Conservation (phyloP, 1,284 basidiomycete genomes). For the Puccinia horiana region DNA sequence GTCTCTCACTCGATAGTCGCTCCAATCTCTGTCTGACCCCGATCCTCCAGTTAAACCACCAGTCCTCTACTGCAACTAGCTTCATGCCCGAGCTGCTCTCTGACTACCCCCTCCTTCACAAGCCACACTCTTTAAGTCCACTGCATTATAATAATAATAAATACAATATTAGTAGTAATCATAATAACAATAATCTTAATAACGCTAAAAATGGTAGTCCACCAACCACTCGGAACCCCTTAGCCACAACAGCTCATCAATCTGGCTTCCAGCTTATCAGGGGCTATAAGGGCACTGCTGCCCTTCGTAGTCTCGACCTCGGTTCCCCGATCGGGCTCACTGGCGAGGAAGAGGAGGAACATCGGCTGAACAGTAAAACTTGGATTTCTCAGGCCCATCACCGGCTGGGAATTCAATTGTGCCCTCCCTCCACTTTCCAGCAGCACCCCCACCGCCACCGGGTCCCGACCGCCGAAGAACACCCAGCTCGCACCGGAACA, state of each 20-base stretch:
- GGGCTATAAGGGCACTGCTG: constrained; percentile 17
- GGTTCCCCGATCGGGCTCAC: background rate
- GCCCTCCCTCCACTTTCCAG: background rate
- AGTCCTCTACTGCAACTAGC: background rate
- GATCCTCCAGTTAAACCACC: background rate
- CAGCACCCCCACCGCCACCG: background rate
- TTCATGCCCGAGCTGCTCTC: constrained; percentile 26
- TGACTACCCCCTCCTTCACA: background rate
- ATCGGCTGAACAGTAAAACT: background rate
- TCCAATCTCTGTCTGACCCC: constrained; percentile 27
- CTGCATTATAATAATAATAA: background rate
- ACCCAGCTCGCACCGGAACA: background rate
- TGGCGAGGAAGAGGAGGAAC: background rate
- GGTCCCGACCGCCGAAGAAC: background rate
- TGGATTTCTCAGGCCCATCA: constrained; percentile 11
- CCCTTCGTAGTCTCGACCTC: constrained; percentile 16
- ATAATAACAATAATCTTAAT: background rate
- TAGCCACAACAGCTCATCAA: background rate
- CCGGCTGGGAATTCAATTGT: constrained; percentile 2
- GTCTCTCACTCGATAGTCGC: constrained; percentile 8
- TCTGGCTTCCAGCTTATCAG: constrained; percentile 29
- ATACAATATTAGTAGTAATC: too few relatives aligned
- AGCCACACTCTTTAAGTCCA: background rate
- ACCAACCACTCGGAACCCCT: background rate
- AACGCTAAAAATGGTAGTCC: background rate